Conservation (phyloP, 2,329 filamentous ascomycete genomes). For the Alternaria ethzedia region DNA sequence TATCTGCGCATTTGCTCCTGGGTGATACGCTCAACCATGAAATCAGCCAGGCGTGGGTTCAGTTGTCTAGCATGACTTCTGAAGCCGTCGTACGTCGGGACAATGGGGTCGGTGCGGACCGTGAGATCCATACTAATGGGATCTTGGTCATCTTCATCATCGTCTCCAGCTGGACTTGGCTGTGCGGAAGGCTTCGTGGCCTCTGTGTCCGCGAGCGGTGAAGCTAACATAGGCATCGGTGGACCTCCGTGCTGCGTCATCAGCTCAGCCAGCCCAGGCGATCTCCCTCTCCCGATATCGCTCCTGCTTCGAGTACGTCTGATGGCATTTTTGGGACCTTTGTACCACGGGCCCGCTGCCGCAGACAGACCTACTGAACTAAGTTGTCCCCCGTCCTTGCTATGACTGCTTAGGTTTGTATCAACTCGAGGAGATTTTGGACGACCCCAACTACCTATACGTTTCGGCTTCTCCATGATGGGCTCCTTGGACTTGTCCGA, state of each 20-base stretch:
- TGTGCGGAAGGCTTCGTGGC: constrained; percentile 40
- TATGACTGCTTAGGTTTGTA: constrained; percentile 47
- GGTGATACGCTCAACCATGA: constrained; percentile 80
- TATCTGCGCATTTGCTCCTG: constrained; percentile 81
- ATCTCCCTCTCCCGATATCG: constrained; percentile 54
- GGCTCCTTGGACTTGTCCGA: constrained; percentile 41
- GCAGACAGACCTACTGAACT: constrained; percentile 48
- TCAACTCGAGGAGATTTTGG: constrained; percentile 51
- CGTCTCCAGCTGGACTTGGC: constrained; percentile 46
- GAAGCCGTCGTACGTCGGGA: constrained; percentile 78
- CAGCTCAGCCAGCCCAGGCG: constrained; percentile 58
- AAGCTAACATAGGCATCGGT: constrained; percentile 62
- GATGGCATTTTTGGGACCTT: constrained; percentile 51
- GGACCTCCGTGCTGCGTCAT: constrained; percentile 65
- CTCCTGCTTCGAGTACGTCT: constrained; percentile 64
- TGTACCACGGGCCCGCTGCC: constrained; percentile 45
- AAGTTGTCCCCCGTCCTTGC: constrained; percentile 63
- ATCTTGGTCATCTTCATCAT: constrained; percentile 55
- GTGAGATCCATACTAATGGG: constrained; percentile 68
- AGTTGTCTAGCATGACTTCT: constrained; percentile 73
- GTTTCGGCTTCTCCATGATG: constrained; percentile 44
- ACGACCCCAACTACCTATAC: constrained; percentile 51
- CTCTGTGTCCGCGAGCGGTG: constrained; percentile 51
- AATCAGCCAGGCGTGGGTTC: constrained; percentile 73
- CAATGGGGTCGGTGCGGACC: constrained; percentile 69